Evolutionary conservation across 257 asterid genomes (phyloP).

Genomic region (Lycium ferocissimum): DNA sequence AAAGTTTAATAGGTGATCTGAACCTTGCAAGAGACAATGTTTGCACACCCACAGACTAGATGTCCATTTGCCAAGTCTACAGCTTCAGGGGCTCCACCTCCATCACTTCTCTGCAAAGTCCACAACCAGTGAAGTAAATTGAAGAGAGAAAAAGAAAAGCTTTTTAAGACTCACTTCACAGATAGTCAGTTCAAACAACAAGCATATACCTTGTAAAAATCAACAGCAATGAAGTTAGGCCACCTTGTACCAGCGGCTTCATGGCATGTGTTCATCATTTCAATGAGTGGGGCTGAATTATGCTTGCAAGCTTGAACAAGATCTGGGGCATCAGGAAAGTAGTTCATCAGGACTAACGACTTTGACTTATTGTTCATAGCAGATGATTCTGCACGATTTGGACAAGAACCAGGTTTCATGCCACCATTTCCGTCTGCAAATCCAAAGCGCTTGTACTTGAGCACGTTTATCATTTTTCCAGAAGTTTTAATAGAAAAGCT

Average conservation of each 20-base stretch:
- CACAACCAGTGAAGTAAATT: neutral
- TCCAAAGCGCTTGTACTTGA: slow-evolving; percentile 29
- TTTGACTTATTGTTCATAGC: slow-evolving; percentile 70
- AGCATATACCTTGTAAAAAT: slow-evolving; percentile 81
- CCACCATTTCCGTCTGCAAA: slow-evolving; percentile 91
- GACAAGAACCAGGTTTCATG: slow-evolving; percentile 74
- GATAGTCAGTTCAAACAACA: slow-evolving; percentile 3
- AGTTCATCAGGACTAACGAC: slow-evolving; percentile 87
- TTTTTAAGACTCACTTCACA: neutral
- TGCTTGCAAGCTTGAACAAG: slow-evolving; percentile 74
- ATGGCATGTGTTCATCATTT: slow-evolving; percentile 82
- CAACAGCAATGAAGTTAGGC: slow-evolving; percentile 94
- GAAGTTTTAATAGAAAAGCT: neutral
- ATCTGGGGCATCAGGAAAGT: slow-evolving; percentile 78
- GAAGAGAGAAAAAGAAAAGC: neutral
- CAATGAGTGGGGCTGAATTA: slow-evolving; percentile 73
- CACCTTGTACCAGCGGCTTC: slow-evolving; percentile 81
- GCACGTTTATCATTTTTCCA: slow-evolving; percentile 16
- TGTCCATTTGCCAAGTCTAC: slow-evolving; percentile 86
- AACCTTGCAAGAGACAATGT: slow-evolving; percentile 77
- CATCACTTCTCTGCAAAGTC: slow-evolving; percentile 86
- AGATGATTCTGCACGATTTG: slow-evolving; percentile 81
- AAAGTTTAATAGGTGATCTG: slow-evolving; percentile 1
- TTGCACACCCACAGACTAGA: slow-evolving; percentile 79
- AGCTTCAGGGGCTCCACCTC: slow-evolving; percentile 91